These are phyloP conservation scores for Ceratonia siliqua DNA, from an alignment of 306 rosid species.

Conservation along the genomic window DNA sequence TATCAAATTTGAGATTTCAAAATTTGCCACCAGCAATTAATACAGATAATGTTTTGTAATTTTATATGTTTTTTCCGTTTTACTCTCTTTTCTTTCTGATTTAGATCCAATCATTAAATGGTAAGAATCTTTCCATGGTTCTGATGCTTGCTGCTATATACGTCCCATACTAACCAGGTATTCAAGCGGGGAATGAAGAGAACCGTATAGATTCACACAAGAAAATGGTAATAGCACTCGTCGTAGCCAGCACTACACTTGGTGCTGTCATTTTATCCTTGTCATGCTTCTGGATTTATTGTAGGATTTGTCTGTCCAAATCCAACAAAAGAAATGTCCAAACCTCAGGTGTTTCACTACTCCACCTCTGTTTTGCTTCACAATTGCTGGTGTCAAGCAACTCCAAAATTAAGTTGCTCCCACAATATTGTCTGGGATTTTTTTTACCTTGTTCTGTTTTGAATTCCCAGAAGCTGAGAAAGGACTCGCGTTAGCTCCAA, in stretches of 20 bases:
- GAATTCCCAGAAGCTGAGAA: constrained; percentile 66
- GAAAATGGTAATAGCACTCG: constrained; percentile 57
- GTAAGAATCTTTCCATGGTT: not conserved
- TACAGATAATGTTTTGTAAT: constrained; percentile 17
- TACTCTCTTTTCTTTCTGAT: not conserved
- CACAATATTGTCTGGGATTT: not conserved
- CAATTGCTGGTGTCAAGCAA: not conserved
- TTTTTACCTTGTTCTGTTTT: constrained; percentile 32
- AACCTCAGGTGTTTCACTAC: constrained; percentile 38
- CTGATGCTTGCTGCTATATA: constrained; percentile 17
- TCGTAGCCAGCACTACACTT: constrained; percentile 49
- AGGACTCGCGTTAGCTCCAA: constrained; percentile 50
- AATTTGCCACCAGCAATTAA: constrained; percentile 36
- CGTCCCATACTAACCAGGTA: constrained; percentile 44
- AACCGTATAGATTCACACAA: constrained; percentile 51
- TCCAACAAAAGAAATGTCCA: constrained; percentile 43
- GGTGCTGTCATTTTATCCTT: constrained; percentile 46
- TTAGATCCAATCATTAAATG: constrained; percentile 12
- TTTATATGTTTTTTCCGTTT: not conserved
- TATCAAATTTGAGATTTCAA: constrained; percentile 52
- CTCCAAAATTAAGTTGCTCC: not conserved
- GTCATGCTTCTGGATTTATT: constrained; percentile 61
- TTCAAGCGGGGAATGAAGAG: constrained; percentile 40
- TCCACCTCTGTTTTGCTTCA: constrained; percentile 11
- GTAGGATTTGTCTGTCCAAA: constrained; percentile 43